Conservation (phyloP, 2,329 filamentous ascomycete genomes). For the Mycosphaerelloides madeirae region DNA sequence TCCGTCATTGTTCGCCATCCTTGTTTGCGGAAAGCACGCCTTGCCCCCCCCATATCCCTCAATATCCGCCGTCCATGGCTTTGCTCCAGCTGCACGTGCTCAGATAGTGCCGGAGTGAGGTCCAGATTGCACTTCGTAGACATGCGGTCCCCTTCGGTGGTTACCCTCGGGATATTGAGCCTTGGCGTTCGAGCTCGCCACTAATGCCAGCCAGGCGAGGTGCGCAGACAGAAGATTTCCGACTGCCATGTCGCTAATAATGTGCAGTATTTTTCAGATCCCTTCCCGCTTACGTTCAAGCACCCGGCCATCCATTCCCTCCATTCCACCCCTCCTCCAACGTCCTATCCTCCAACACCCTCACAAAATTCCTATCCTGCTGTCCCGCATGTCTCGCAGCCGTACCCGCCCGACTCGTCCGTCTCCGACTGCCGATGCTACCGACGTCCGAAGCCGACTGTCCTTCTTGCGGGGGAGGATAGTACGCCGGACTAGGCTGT, state of each 20-base stretch:
- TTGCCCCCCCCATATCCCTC: not conserved
- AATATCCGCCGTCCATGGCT: not conserved
- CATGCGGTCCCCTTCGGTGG: too few species aligned
- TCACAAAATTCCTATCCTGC: constrained; percentile 72
- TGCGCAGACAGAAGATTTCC: too few species aligned
- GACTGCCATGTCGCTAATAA: not conserved
- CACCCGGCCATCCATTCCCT: constrained; percentile 21
- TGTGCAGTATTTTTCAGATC: not conserved
- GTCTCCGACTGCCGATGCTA: constrained; percentile 69
- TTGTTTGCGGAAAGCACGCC: not conserved
- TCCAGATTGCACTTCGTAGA: too few species aligned
- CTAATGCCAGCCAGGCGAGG: too few species aligned
- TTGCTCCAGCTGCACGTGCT: too few species aligned
- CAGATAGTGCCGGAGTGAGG: too few species aligned
- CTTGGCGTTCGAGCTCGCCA: too few species aligned
- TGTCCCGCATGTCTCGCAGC: constrained; percentile 40
- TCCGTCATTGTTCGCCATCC: not conserved
- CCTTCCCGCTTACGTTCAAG: constrained; percentile 6
- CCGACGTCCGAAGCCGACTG: constrained; percentile 61
- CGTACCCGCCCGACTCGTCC: constrained; percentile 48
- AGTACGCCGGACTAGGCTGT: constrained; percentile 95
- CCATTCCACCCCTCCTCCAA: constrained; percentile 72
- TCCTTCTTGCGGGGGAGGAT: constrained; percentile 84
- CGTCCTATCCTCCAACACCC: constrained; percentile 88
- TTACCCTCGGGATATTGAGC: too few species aligned